Evolutionary conservation across 768 basidiomycete genomes (phyloP), one percentile per base, ranked within the genome.

Genomic region (Amyloporia xantha): DNA sequence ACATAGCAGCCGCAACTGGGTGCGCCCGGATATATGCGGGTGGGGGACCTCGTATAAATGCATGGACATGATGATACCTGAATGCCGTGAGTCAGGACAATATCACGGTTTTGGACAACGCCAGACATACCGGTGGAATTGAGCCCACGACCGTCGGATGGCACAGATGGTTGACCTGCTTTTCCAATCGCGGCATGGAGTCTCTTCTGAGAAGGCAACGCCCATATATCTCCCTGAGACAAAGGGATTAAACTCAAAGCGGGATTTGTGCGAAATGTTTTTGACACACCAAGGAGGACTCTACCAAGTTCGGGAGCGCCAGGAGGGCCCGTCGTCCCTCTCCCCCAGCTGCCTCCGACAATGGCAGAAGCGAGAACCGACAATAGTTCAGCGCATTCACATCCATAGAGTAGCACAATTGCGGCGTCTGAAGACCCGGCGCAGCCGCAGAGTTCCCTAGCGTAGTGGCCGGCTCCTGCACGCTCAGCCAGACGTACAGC

Each of bases 311-410:
- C 0, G 93, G 93, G 12, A 96, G 69, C 0, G 90, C 91, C 23
- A 97, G 62, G 39, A 92, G 66, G 13, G 48, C 13, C 49, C 57
- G 26, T 21, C 39, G 45, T 23, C 50, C 57, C 58, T 52, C 55
- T 57, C 40, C 35, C 49, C 51, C 6, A 49, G 50, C 40, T 44
- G 55, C 56, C 52, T 46, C 26, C 33, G 57, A 33, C 15, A 54
- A 54, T 26, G 59, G 64, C 30, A 86, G 62, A 2, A 97, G 69
- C 5, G 89, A 86, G 66, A 96, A 93, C 2, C 86, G 81, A 66
- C 95, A 98, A 63, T 86, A 97, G 60, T 95, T 96, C 48, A 98
- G 73, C 1, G 95, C 84, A 61, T 99, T 99, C 51, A 94, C 83
- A 59, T 92, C 88, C 63, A 98, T 68, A 0, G 86, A 85, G 57